A percentile compares a stretch with the other conserved stretches of the same genome.
phyloP scores from a whole-genome alignment of 2,329 filamentous ascomycete species.

The Cytospora piceicola region DNA sequence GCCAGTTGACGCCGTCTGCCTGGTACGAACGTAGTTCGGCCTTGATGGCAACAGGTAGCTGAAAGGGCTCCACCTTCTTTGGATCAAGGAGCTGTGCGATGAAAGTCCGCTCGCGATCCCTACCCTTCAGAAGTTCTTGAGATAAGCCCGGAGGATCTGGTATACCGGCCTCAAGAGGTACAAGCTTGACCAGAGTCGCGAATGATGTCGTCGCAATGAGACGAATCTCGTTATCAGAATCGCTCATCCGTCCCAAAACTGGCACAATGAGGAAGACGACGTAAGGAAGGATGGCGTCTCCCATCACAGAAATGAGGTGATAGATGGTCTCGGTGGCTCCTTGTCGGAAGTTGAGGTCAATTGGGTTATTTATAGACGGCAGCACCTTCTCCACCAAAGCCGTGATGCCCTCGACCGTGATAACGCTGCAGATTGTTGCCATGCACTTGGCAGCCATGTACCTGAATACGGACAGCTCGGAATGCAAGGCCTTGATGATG shows the following conservation, averaged over 20 bases:
- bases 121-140: slow-evolving; percentile 81
- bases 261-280: slow-evolving; percentile 99
- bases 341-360: slow-evolving; percentile 87
- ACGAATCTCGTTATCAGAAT: slow-evolving; percentile 94
- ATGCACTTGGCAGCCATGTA: slow-evolving; percentile 98
- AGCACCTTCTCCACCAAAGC: slow-evolving; percentile 91
- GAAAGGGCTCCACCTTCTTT: slow-evolving; percentile 93
- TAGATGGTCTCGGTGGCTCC: slow-evolving; percentile 95
- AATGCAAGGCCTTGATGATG: slow-evolving; percentile 85
- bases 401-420: slow-evolving; percentile 93
- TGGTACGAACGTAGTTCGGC: slow-evolving; percentile 96
- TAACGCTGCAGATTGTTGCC: slow-evolving; percentile 95
- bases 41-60: slow-evolving; percentile 95
- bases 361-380: slow-evolving; percentile 86
- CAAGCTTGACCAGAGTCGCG: slow-evolving; percentile 93
- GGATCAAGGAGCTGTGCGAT: slow-evolving; percentile 95
- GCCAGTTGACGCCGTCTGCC: slow-evolving; percentile 98
- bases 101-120: slow-evolving; percentile 93
- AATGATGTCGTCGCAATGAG: slow-evolving; percentile 96
- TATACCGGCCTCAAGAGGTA: slow-evolving; percentile 95
- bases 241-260: slow-evolving; percentile 96
- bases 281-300: slow-evolving; percentile 91
- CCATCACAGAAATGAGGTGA: slow-evolving; percentile 97
- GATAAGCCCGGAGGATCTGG: slow-evolving; percentile 94
- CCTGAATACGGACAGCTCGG: slow-evolving; percentile 85